A percentile compares a stretch with the other conserved stretches of the same genome.
Conservation (phyloP, 768 basidiomycete genomes). For the Stropharia rugosoannulata region DNA sequence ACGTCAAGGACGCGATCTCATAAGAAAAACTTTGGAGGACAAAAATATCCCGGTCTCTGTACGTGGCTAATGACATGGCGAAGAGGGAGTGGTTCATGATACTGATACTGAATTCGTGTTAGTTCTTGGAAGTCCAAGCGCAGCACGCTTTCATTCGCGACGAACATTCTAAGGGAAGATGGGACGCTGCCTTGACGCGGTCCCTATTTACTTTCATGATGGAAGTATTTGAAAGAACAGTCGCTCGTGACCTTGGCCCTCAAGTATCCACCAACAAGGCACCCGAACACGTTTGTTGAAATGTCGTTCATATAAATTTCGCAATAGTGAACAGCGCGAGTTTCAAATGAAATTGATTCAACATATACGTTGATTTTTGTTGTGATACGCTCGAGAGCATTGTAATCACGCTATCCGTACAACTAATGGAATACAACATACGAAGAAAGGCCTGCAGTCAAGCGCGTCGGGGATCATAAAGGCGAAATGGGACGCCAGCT, state of each 20-base stretch:
- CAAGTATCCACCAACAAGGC: slow-evolving; percentile 40
- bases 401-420: slow-evolving; percentile 18
- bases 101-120: not conserved
- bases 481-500: slow-evolving; percentile 22
- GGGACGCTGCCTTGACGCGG: slow-evolving; percentile 90
- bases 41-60: slow-evolving; percentile 72
- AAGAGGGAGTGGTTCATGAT: not conserved
- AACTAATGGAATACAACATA: slow-evolving; percentile 21
- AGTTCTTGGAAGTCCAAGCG: slow-evolving; percentile 96
- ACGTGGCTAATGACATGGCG: slow-evolving; percentile 21
- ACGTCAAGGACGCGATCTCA: slow-evolving; percentile 80
- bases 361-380: not conserved
- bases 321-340: not conserved
- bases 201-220: slow-evolving; percentile 85
- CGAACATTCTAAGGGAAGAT: slow-evolving; percentile 88
- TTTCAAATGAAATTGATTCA: not conserved
- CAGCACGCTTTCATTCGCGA: slow-evolving; percentile 97
- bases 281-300: slow-evolving; percentile 78
- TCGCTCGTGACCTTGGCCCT: slow-evolving; percentile 83
- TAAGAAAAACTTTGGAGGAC: slow-evolving; percentile 82
- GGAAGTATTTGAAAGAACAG: slow-evolving; percentile 90
- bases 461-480: slow-evolving; percentile 17
- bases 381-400: not conserved
- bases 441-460: slow-evolving; percentile 13
- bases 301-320: not conserved